phyloP scores from a whole-genome alignment of 2,329 filamentous ascomycete genomes.

The Raffaelea deltoideospora region DNA sequence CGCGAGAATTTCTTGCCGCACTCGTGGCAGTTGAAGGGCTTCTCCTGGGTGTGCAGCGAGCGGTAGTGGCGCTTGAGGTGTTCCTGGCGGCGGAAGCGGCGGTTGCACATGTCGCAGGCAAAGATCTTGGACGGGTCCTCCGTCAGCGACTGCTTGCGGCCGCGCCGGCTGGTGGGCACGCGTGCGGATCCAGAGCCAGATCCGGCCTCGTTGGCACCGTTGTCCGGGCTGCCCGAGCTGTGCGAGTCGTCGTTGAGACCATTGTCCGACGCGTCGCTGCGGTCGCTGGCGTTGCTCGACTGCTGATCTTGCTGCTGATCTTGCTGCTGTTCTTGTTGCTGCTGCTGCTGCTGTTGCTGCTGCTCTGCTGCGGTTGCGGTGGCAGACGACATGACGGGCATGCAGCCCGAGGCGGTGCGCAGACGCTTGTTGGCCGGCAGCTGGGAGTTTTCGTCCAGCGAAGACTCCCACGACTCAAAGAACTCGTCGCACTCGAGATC shows the following conservation, averaged over 20 bases:
- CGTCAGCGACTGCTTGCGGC: constrained; percentile 94
- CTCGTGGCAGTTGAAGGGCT: constrained; percentile 94
- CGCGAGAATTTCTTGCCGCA: constrained; percentile 99
- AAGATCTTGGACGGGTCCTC: constrained; percentile 98
- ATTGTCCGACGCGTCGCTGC: constrained; percentile 3
- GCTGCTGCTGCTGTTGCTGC: constrained; percentile 18
- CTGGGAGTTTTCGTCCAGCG: constrained; percentile 36
- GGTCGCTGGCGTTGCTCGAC: constrained; percentile 3
- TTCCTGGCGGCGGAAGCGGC: constrained; percentile 94
- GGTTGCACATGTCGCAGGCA: constrained; percentile 89
- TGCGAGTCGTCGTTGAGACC: no score
- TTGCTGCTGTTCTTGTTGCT: neutral
- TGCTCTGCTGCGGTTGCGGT: constrained; percentile 17
- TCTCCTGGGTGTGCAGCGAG: constrained; percentile 95
- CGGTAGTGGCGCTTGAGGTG: constrained; percentile 98
- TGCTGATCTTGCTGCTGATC: constrained; percentile 22
- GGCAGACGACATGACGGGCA: constrained; percentile 25
- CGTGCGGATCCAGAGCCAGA: constrained; percentile 26
- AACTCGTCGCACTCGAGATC: constrained; percentile 46
- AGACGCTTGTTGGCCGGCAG: constrained; percentile 43
- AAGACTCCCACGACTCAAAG: constrained; percentile 51
- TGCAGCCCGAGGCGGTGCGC: constrained; percentile 24
- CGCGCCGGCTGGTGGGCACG: constrained; percentile 67
- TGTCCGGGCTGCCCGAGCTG: constrained; percentile 19
- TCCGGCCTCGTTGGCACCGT: constrained; percentile 13